Percentiles rank a stretch among this genome's conserved stretches.
Conservation (phyloP, 495 filamentous ascomycete genomes). For the Hyphodiscus hymeniophilus region DNA sequence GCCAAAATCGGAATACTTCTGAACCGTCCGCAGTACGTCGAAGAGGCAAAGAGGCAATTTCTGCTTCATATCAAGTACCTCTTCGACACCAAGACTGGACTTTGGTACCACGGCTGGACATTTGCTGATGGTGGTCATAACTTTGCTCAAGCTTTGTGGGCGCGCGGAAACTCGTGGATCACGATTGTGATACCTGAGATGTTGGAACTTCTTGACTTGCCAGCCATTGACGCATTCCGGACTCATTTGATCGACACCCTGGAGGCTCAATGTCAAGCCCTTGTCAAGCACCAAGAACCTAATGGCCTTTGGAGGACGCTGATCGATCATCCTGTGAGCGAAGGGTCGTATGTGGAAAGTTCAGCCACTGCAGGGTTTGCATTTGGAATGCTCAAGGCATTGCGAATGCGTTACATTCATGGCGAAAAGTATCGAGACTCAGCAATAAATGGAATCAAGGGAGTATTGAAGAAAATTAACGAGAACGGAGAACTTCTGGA, state of each 20-base stretch:
- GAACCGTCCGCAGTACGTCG: constrained; percentile 53
- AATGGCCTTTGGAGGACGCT: constrained; percentile 62
- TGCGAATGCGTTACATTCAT: constrained; percentile 57
- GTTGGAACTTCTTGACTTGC: constrained; percentile 54
- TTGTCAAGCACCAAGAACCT: constrained; percentile 43
- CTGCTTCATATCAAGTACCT: constrained; percentile 64
- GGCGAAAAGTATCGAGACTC: constrained; percentile 27
- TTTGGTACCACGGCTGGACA: constrained; percentile 71
- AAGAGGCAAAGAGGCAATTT: constrained; percentile 65
- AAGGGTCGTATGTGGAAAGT: constrained; percentile 57
- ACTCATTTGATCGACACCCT: constrained; percentile 52
- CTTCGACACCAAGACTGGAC: constrained; percentile 54
- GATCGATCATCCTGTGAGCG: constrained; percentile 49
- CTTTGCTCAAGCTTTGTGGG: constrained; percentile 63
- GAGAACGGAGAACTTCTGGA: constrained; percentile 55
- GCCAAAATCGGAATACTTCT: constrained; percentile 66
- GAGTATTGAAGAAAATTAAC: constrained; percentile 52
- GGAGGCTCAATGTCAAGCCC: constrained; percentile 51
- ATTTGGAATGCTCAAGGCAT: constrained; percentile 63
- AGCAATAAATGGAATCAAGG: constrained; percentile 51
- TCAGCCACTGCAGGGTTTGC: constrained; percentile 71
- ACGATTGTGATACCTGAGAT: constrained; percentile 71
- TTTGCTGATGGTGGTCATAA: constrained; percentile 61
- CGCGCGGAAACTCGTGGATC: constrained; percentile 56
- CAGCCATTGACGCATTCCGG: constrained; percentile 48